A percentile compares a stretch with the other conserved stretches of the same genome.
phyloP scores from a whole-genome alignment of 305 asterid genomes.

The Fraxinus baroniana region DNA sequence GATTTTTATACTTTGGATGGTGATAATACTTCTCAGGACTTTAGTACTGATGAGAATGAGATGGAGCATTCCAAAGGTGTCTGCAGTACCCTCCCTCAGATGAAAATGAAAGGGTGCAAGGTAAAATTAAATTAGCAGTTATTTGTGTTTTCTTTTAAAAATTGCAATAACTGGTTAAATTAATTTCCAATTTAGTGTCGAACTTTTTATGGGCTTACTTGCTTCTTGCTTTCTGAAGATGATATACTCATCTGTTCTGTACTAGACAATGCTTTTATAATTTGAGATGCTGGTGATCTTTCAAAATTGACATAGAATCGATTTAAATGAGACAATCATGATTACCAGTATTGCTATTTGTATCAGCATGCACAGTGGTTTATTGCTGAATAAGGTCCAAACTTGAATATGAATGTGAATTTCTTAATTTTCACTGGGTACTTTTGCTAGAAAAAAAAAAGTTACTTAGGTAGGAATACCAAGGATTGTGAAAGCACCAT shows the following conservation, averaged over 20 bases:
- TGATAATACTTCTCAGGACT: slow-evolving; percentile 23
- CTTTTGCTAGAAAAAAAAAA: background rate
- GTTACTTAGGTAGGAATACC: background rate
- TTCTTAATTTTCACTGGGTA: background rate
- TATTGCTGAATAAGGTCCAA: background rate
- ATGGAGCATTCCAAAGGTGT: slow-evolving; percentile 17
- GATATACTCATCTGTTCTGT: background rate
- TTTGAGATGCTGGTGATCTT: background rate
- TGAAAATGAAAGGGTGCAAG: slow-evolving; percentile 13
- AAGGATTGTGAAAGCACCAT: background rate
- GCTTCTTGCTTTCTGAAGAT: background rate
- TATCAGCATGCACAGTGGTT: background rate
- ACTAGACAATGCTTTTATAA: background rate
- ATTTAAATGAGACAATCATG: background rate
- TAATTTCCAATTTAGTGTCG: background rate
- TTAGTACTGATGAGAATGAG: slow-evolving; percentile 14
- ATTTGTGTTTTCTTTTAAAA: background rate
- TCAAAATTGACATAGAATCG: background rate
- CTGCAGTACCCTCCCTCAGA: slow-evolving; percentile 6
- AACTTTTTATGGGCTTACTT: background rate
- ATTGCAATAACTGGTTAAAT: background rate
- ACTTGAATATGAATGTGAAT: background rate
- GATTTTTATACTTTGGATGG: slow-evolving; percentile 49
- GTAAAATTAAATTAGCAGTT: background rate
- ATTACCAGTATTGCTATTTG: background rate